phyloP scores from a whole-genome alignment of 176 grass and related monocot genomes.

The Zizania latifolia region DNA sequence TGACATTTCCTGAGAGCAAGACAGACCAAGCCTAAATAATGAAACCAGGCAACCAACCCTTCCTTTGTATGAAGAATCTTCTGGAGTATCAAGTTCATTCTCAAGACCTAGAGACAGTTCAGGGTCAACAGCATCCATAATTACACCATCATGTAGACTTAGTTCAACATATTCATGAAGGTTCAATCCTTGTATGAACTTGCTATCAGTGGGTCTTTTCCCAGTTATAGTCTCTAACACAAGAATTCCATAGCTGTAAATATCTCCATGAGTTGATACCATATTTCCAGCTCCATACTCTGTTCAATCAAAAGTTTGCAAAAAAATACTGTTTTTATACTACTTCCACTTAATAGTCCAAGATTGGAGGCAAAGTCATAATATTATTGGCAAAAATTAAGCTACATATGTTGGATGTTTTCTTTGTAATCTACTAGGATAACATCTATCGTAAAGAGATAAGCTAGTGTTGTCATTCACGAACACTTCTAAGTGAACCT shows the following conservation, averaged over 20 bases:
- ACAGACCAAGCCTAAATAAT: not conserved
- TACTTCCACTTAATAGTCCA: not conserved
- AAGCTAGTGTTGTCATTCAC: too few species aligned
- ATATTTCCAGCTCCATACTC: conserved; percentile 24
- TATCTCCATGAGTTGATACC: conserved; percentile 35
- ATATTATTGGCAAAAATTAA: not conserved
- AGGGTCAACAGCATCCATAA: conserved; percentile 4
- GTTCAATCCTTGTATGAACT: not conserved
- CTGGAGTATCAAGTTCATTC: not conserved
- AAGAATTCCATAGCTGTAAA: conserved; percentile 48
- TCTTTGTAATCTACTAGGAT: too few species aligned
- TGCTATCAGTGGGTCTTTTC: conserved; percentile 25
- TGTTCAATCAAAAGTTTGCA: not conserved
- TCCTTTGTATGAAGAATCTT: not conserved
- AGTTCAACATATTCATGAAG: conserved; percentile 27
- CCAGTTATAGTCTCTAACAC: conserved; percentile 34
- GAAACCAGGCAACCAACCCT: not conserved
- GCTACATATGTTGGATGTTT: too few species aligned
- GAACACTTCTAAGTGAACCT: too few species aligned
- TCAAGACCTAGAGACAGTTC: not conserved
- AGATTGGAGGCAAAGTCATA: not conserved
- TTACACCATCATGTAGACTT: not conserved
- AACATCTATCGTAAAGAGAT: too few species aligned
- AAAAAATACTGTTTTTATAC: not conserved
- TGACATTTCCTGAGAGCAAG: not conserved